Conservation (phyloP, 2,329 filamentous ascomycete genomes). For the Byssothecium circinans region DNA sequence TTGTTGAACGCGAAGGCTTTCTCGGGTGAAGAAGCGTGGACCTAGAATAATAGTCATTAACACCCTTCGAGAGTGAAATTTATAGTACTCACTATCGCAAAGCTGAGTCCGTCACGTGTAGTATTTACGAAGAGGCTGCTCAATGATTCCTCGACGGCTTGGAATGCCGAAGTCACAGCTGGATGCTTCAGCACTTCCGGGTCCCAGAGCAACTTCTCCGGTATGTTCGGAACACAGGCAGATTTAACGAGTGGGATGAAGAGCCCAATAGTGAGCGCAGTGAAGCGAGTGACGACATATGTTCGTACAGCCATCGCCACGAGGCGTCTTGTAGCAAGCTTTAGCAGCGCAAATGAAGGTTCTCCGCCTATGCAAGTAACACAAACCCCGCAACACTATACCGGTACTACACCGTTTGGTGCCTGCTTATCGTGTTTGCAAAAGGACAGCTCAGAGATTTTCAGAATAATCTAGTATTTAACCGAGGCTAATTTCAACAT, state of each 20-base stretch:
- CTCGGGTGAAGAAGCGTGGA: conserved; percentile 26
- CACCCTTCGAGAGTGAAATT: neutral
- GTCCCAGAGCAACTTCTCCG: conserved; percentile 21
- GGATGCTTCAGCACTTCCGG: conserved; percentile 22
- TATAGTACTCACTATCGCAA: conserved; percentile 29
- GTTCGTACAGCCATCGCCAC: too few relatives aligned
- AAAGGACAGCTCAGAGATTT: too few relatives aligned
- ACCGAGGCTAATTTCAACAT: too few relatives aligned
- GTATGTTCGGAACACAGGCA: conserved; percentile 30
- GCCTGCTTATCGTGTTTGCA: too few relatives aligned
- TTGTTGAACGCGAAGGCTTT: conserved; percentile 31
- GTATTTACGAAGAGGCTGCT: conserved; percentile 20
- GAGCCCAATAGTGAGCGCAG: too few relatives aligned
- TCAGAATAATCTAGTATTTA: too few relatives aligned
- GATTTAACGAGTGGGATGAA: neutral
- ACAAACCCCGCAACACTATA: too few relatives aligned
- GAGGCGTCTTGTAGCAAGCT: too few relatives aligned
- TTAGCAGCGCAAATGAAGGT: too few relatives aligned
- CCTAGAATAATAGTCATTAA: conserved; percentile 13
- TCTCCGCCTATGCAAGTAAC: too few relatives aligned
- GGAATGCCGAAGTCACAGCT: conserved; percentile 25
- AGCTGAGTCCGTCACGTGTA: conserved; percentile 33
- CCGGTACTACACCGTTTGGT: too few relatives aligned
- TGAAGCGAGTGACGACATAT: too few relatives aligned
- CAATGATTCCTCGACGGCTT: conserved; percentile 21